phyloP scores from a whole-genome alignment of 768 basidiomycete genomes.

The Russula ochroleuca region DNA sequence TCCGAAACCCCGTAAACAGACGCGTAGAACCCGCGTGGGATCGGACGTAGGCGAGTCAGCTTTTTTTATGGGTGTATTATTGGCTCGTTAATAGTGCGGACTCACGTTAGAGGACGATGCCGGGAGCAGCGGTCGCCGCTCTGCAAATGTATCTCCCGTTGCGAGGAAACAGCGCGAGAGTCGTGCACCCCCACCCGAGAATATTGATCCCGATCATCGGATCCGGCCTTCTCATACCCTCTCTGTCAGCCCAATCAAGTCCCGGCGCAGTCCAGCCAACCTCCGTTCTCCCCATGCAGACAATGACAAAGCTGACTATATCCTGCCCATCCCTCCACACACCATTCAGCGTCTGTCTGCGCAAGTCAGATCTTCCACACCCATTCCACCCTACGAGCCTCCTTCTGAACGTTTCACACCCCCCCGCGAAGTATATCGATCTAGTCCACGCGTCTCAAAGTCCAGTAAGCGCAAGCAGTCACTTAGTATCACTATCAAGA shows the following conservation, averaged over 20 bases:
- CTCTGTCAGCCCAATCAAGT: slow-evolving; percentile 28
- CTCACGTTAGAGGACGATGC: slow-evolving; percentile 3
- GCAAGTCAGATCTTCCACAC: slow-evolving; percentile 48
- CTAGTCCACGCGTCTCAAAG: slow-evolving; percentile 35
- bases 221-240: slow-evolving; percentile 21
- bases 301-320: slow-evolving; percentile 50
- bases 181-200: slow-evolving; percentile 24
- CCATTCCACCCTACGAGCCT: slow-evolving; percentile 57
- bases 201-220: slow-evolving; percentile 34
- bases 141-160: not conserved
- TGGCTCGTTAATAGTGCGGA: not conserved
- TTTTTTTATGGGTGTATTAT: not conserved
- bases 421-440: slow-evolving; percentile 56
- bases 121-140: not conserved
- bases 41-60: slow-evolving; percentile 12
- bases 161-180: slow-evolving; percentile 26
- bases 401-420: slow-evolving; percentile 67
- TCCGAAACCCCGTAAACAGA: slow-evolving; percentile 55
- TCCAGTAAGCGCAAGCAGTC: slow-evolving; percentile 39
- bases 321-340: slow-evolving; percentile 37
- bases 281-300: slow-evolving; percentile 42
- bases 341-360: slow-evolving; percentile 29
- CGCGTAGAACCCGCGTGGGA: slow-evolving; percentile 5
- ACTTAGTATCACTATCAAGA: slow-evolving; percentile 44
- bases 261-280: slow-evolving; percentile 32